These are phyloP conservation scores for Pyricularia pennisetigena DNA, from an alignment of 2,329 filamentous ascomycete species.

Conservation along the genomic window DNA sequence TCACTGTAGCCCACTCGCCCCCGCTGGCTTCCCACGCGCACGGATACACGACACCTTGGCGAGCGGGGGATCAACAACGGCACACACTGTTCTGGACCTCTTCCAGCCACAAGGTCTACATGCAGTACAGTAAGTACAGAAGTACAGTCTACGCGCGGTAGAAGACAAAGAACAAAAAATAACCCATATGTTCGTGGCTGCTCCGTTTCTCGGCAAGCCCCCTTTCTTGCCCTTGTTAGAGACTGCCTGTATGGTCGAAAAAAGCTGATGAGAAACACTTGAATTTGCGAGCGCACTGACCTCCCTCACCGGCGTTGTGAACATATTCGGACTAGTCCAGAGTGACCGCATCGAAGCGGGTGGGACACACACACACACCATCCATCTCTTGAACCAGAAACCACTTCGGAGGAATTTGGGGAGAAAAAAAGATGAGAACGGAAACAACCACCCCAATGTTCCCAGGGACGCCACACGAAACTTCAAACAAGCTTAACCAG, in stretches of 20 bases:
- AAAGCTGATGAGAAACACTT: not conserved
- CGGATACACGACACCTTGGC: not conserved
- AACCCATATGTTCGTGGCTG: not conserved
- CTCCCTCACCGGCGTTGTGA: not conserved
- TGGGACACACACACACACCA: not conserved
- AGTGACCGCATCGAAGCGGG: not conserved
- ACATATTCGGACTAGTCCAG: not conserved
- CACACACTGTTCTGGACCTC: not conserved
- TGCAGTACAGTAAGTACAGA: not conserved
- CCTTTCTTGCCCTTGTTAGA: not conserved
- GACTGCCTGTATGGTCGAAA: not conserved
- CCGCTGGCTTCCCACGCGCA: not conserved
- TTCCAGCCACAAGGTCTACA: not conserved
- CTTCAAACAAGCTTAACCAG: not conserved
- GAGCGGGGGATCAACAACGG: not conserved
- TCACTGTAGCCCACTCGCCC: not conserved
- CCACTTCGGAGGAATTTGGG: not conserved
- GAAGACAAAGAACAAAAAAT: not conserved
- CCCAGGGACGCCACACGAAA: not conserved
- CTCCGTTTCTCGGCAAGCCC: not conserved
- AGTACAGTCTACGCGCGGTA: not conserved
- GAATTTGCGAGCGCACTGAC: not conserved
- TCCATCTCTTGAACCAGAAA: not conserved
- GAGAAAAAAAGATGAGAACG: not conserved
- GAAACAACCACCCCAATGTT: not conserved